Evolutionary conservation across 2,329 filamentous ascomycete genomes (phyloP), one percentile per base, ranked within the genome.

Genomic region (Tolypocladium nubicola): DNA sequence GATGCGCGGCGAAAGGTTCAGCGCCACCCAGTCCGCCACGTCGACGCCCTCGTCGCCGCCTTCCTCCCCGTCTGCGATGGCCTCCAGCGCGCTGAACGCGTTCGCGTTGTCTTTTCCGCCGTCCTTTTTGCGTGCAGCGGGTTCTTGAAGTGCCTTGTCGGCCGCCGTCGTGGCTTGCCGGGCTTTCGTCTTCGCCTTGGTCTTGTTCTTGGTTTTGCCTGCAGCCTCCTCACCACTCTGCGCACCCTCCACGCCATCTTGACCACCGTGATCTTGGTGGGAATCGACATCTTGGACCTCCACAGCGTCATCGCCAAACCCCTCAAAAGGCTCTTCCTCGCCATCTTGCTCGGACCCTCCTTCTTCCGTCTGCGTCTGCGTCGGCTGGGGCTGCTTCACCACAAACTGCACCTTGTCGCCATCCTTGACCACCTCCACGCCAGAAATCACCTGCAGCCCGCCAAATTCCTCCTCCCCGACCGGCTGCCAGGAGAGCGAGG

Each of bases 401-500:
- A 86, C 74, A 71, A 87, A 86, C 65, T 80, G 76, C 35, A 86
- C 71, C 7, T 75, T 78, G 55, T 78, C 74, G 9, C 84, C 84
- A 37, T 86, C 79, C 60, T 80, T 83, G 47, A 96, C 76, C n/a
- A 99, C 79, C 37, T 96, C 89, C 1, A 99, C 89, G 55, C 89
- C 90, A 19, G 96, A 89, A 52, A 97, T 87, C 66, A 97, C 92
- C 66, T 99, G 91, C 1, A 99, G 75, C 0, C 89, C 91, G 65
- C 87, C 95, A 70, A 99, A 97, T 0, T 94, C 94, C 62, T 95
- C 91, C 62, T 95, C 91, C n/a, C 89, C 89, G 73, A 97, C 90
- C 52, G 93, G 85, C 64, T 80, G 76, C 84, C 84, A 87, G 68
- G 73, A 70, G 49, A 87, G 71, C 1, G 78, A 72, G 61, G 78